Percentiles rank a stretch among this genome's conserved stretches.
These are phyloP conservation scores for Paraphoma chrysanthemicola DNA, from an alignment of 2,329 filamentous ascomycete species.

Conservation along the genomic window DNA sequence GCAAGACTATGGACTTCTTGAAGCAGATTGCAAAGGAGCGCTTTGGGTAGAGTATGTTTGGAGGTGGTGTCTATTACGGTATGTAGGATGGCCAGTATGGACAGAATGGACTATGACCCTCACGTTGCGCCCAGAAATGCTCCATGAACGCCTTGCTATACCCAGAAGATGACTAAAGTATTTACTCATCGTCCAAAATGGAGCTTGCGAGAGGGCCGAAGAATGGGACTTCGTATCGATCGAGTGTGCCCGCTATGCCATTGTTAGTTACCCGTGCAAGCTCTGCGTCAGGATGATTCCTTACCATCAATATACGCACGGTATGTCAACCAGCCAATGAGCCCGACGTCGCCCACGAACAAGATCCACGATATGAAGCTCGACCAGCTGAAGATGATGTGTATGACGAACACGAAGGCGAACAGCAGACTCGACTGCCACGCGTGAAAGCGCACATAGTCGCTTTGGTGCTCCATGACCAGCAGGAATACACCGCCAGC, in stretches of 20 bases:
- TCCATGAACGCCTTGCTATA: conserved; percentile 13
- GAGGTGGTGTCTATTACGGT: background rate
- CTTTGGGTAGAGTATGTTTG: conserved; percentile 50
- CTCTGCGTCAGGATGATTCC: conserved; percentile 20
- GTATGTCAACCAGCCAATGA: conserved; percentile 79
- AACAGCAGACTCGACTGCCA: conserved; percentile 93
- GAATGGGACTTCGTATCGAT: conserved; percentile 83
- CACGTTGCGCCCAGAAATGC: conserved; percentile 6
- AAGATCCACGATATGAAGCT: conserved; percentile 83
- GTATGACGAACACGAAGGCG: conserved; percentile 71
- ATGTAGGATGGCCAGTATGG: background rate
- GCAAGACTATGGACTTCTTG: conserved; percentile 82
- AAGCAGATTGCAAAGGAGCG: conserved; percentile 78
- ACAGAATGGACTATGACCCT: too few species aligned
- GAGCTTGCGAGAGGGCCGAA: conserved; percentile 85
- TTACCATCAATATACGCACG: conserved; percentile 86
- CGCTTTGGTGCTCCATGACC: conserved; percentile 89
- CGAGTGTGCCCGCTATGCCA: conserved; percentile 64
- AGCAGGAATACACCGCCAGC: conserved; percentile 84
- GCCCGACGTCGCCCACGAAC: conserved; percentile 73
- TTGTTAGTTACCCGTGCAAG: conserved; percentile 1
- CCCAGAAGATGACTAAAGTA: background rate
- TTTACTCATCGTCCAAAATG: conserved; percentile 84
- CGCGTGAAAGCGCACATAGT: conserved; percentile 96
- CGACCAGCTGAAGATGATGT: conserved; percentile 88